Conservation (phyloP, 2,329 filamentous ascomycete genomes). For the Lachnellula cervina region DNA sequence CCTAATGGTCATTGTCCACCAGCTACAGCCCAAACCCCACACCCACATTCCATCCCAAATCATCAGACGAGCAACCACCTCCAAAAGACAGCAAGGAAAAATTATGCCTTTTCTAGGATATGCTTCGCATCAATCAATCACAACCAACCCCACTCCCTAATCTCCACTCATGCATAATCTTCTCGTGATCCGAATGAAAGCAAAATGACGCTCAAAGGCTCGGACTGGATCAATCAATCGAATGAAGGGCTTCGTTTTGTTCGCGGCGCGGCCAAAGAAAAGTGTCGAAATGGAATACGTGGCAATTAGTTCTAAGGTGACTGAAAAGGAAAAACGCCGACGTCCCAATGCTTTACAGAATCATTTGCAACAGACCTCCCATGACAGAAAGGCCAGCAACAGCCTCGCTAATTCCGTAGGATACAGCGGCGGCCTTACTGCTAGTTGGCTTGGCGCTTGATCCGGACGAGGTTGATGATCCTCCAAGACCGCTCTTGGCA, state of each 20-base stretch:
- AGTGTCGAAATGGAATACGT: constrained; percentile 25
- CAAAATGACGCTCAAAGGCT: constrained; percentile 24
- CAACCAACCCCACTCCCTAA: not conserved
- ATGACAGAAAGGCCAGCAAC: constrained; percentile 39
- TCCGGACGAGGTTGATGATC: constrained; percentile 30
- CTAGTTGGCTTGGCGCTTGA: constrained; percentile 26
- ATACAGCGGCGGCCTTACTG: constrained; percentile 35
- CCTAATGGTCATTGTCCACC: constrained; percentile 15
- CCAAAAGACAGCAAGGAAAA: constrained; percentile 1
- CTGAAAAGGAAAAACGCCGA: constrained; percentile 32
- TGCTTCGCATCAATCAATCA: not conserved
- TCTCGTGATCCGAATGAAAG: constrained; percentile 4
- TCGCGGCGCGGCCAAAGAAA: constrained; percentile 20
- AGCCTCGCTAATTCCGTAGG: constrained; percentile 34
- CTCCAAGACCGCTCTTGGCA: constrained; percentile 25
- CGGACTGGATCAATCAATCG: constrained; percentile 5
- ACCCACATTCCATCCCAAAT: constrained; percentile 3
- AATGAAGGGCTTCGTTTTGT: constrained; percentile 15
- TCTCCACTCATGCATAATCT: not conserved
- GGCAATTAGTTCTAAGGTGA: constrained; percentile 34
- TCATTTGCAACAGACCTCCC: constrained; percentile 40
- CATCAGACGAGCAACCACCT: constrained; percentile 11
- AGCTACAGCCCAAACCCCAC: not conserved
- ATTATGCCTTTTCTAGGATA: constrained; percentile 6
- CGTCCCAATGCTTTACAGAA: constrained; percentile 38